Evolutionary conservation across 2,329 filamentous ascomycete species (phyloP).

Genomic region (Sporothrix schenckii): DNA sequence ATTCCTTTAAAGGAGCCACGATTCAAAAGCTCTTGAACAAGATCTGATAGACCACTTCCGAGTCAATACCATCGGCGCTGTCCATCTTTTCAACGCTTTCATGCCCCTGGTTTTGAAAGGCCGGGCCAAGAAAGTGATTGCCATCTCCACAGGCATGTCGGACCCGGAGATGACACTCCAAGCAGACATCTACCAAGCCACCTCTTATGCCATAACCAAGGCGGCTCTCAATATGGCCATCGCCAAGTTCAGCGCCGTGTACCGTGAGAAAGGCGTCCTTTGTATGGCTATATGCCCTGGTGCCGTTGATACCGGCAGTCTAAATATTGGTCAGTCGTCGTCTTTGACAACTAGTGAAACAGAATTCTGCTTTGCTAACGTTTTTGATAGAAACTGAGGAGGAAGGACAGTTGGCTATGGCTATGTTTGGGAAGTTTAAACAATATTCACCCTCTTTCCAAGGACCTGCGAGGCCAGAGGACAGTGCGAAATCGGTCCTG

Average conservation of each 20-base stretch:
- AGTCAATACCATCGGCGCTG: neutral
- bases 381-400: slow-evolving; percentile 31
- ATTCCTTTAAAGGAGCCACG: neutral
- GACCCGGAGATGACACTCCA: slow-evolving; percentile 1
- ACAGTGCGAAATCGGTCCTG: neutral
- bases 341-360: too few relatives aligned
- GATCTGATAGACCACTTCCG: neutral
- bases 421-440: slow-evolving; percentile 32
- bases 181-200: slow-evolving; percentile 12
- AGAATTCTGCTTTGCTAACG: slow-evolving; percentile 4
- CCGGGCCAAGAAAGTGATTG: neutral
- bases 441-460: slow-evolving; percentile 31
- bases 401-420: slow-evolving; percentile 26
- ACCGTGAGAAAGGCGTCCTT: slow-evolving; percentile 1
- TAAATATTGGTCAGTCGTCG: neutral
- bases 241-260: slow-evolving; percentile 1
- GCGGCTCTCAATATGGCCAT: slow-evolving; percentile 4
- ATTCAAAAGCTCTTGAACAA: neutral
- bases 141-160: neutral
- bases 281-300: slow-evolving; percentile 3
- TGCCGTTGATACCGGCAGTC: neutral
- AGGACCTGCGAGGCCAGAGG: slow-evolving; percentile 2
- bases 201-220: neutral
- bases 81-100: slow-evolving; percentile 10
- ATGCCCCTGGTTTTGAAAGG: neutral